Evolutionary conservation across 306 rosid species (phyloP).

Genomic region (Castanospermum australe): DNA sequence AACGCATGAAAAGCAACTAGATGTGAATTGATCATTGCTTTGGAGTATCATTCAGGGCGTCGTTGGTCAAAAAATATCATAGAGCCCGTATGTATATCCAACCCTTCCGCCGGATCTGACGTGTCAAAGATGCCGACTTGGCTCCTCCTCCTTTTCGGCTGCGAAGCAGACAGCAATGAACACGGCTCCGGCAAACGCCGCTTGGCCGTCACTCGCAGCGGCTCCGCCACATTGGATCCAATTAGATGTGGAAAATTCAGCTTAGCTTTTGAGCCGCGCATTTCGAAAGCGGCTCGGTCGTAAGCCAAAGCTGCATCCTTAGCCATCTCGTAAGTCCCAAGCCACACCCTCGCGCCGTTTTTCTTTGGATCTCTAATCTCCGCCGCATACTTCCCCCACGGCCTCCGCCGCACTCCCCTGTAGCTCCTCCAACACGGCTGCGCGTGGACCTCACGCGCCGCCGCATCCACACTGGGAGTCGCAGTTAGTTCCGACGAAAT

Average conservation of each 20-base stretch:
- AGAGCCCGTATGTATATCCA: too few species aligned
- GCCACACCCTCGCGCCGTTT: conserved; percentile 33
- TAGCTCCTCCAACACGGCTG: not conserved
- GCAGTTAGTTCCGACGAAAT: not conserved
- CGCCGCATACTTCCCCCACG: conserved; percentile 36
- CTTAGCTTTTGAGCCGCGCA: conserved; percentile 25
- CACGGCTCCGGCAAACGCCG: not conserved
- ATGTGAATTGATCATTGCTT: too few species aligned
- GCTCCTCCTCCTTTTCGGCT: not conserved
- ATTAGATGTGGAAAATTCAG: conserved; percentile 19
- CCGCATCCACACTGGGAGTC: not conserved
- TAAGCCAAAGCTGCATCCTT: conserved; percentile 27
- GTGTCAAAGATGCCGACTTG: not conserved
- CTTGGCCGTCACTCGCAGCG: not conserved
- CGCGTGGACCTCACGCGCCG: not conserved
- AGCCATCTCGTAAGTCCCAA: conserved; percentile 26
- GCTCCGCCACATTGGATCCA: not conserved
- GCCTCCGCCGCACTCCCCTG: conserved; percentile 28
- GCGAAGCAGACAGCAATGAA: not conserved
- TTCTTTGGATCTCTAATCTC: conserved; percentile 35
- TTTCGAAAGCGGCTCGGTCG: conserved; percentile 31
- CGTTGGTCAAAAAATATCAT: too few species aligned
- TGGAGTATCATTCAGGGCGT: too few species aligned
- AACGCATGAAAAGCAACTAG: too few species aligned
- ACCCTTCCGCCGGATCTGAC: not conserved